Evolutionary conservation across 352 stramenopile species (phyloP).

Genomic region (Phytophthora vignae): DNA sequence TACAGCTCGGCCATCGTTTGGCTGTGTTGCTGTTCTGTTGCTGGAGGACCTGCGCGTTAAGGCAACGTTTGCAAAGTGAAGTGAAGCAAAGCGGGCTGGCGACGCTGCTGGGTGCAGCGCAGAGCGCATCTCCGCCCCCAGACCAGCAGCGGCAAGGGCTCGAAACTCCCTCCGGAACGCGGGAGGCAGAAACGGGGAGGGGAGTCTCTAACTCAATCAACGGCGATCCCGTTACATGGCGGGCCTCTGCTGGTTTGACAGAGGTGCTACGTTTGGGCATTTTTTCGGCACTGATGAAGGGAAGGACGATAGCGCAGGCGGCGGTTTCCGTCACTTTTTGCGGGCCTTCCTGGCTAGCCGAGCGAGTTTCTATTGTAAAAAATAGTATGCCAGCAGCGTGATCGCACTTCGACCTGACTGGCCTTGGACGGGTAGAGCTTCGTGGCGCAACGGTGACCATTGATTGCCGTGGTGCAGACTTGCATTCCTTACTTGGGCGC

Average conservation of each 20-base stretch:
- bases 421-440: no score
- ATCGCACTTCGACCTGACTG: no score
- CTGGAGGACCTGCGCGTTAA: slow-evolving; percentile 8
- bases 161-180: slow-evolving; percentile 15
- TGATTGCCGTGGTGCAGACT: background rate
- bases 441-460: background rate
- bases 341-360: no score
- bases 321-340: no score
- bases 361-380: no score
- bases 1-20: slow-evolving; percentile 14
- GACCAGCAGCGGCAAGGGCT: background rate
- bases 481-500: no score
- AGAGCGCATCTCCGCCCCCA: no score
- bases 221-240: background rate
- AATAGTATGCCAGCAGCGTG: no score
- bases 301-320: background rate
- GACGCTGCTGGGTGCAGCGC: no score
- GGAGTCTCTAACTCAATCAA: background rate
- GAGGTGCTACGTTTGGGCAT: background rate
- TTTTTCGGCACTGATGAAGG: background rate
- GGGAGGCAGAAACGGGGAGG: background rate
- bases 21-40: background rate
- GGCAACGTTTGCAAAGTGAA: slow-evolving; percentile 32
- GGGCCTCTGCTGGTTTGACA: background rate
- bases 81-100: background rate